Base-by-base conservation (phyloP, 2,329 filamentous ascomycete species). In the Sclerotiophoma versabilis region DNA sequence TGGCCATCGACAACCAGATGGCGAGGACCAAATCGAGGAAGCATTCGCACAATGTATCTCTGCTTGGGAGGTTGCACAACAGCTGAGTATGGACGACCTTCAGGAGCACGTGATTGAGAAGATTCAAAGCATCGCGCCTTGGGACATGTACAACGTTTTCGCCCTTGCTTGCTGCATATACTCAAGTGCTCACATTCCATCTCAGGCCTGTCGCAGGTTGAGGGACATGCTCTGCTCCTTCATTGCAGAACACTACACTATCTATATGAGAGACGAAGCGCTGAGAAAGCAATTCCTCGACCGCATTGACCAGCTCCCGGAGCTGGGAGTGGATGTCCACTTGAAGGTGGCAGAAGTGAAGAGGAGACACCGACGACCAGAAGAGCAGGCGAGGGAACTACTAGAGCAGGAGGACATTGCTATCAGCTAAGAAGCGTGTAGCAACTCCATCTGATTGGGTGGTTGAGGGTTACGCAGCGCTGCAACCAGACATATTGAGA, bases 21-120 rank as follows among this genome's bases (percentile, higher is more conserved):
- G 39, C 5, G 56, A 62, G 3, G 56, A 65, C 0, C 33, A 69
- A 5, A 39, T 44, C 9, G 36, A 43, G 0, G 53, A 57, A 5
- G 51, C 56, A 0, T 55, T 72, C 12, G 53, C 49, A 0, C 55
- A 71, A 20, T 70, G 68, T 27, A 49, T 57, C 0, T 46, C 57
- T 0, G 65, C 69, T 1, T 74, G 70, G 69, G 33, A 43, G 0
- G 46, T 61, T 1, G 71, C 61, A 0, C 58, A 66, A 11, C 46
- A 43, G 1, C 48, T 74, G 0, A 56, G 50, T 5, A 65, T 72
- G 60, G 46, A 57, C 1, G 69, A 75, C 20, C 42, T 75, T 3
- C 49, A 72, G 2, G 64, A 71, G 0, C 58, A 63, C 17, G 61
- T 73, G 6, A 49, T 62, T 1, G 25, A 54, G 0, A 75, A 73